Evolutionary conservation across 2,329 filamentous ascomycete genomes (phyloP).

Genomic region (Mycocentrospora acerina): DNA sequence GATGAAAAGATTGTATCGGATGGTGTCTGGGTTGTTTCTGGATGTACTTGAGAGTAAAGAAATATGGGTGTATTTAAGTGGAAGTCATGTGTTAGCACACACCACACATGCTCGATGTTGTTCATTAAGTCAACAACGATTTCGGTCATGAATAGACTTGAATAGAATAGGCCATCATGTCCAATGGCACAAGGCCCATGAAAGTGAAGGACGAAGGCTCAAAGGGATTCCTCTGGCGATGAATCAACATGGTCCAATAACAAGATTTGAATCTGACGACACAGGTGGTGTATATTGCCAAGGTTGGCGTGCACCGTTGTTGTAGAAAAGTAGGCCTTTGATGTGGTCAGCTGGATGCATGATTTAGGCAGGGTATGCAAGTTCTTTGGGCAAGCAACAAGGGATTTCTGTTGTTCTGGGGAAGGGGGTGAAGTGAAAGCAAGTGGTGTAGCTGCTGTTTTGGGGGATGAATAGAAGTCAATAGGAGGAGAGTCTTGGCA

Average conservation of each 20-base stretch:
- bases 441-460: conserved; percentile 16
- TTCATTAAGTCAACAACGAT: conserved; percentile 25
- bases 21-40: conserved; percentile 5
- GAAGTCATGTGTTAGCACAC: neutral
- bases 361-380: conserved; percentile 13
- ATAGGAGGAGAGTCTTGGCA: conserved; percentile 26
- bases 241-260: conserved; percentile 5
- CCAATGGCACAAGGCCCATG: conserved; percentile 9
- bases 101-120: neutral
- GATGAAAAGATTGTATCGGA: conserved; percentile 10
- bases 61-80: conserved; percentile 4
- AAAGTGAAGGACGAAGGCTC: conserved; percentile 13
- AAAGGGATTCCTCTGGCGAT: conserved; percentile 14
- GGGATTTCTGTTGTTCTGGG: conserved; percentile 14
- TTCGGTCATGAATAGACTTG: conserved; percentile 11
- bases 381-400: conserved; percentile 8
- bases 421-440: conserved; percentile 13
- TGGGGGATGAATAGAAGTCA: conserved; percentile 33
- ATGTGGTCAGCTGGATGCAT: conserved; percentile 3
- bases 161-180: conserved; percentile 4
- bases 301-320: conserved; percentile 2
- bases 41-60: conserved; percentile 3
- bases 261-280: neutral
- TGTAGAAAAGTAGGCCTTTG: conserved; percentile 7
- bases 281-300: conserved; percentile 6